Base-by-base conservation (phyloP, 176 grass and related monocot species). In the Secale cereale region DNA sequence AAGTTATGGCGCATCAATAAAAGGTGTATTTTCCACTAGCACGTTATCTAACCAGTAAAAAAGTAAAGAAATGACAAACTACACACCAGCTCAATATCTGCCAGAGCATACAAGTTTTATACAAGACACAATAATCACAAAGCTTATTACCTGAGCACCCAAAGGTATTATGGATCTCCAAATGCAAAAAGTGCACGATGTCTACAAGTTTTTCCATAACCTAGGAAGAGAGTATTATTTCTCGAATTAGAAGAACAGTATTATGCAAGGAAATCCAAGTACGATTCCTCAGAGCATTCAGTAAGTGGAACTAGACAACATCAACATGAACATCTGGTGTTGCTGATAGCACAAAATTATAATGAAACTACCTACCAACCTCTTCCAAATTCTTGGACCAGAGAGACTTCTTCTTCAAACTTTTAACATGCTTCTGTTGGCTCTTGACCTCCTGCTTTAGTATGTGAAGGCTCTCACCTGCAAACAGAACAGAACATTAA, bases 361-460 rank as follows among this genome's bases (percentile, higher is more conserved):
- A 86, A 86, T 78, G 57, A 78, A 85, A 45, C 26, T 59, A 86
- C 67, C 50, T 62, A 93, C 86, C 81, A 90, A 98, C 96, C 96
- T 98, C 96, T 83, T 98, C 96, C 83, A 98, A 89, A 89, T 90
- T 94, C 86, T 89, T 98, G 33, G 90, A 93, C 97, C 97, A 98
- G 10, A 99, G 86, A 81, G 97, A 96, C 68, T 87, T 99, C 82
- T 96, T 99, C 79, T 89, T 81, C 74, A 99, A 88, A 70, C 78
- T 88, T 86, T 94, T 95, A 66, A 99, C 93, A 86, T 95, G 90
- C 77, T 92, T 95, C 20, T 33, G 84, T 85, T 95, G 93, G 65
- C 90, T 92, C 76, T 96, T 99, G 75, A 95, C 65, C 81, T 99
- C 97, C 91, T 99, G 97, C 84, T 86, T 94, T 88, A 99, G 78